Percentiles rank a stretch among this genome's conserved stretches.
These are phyloP conservation scores for Phytophthora foliorum DNA, from an alignment of 352 stramenopile genomes.

Conservation along the genomic window DNA sequence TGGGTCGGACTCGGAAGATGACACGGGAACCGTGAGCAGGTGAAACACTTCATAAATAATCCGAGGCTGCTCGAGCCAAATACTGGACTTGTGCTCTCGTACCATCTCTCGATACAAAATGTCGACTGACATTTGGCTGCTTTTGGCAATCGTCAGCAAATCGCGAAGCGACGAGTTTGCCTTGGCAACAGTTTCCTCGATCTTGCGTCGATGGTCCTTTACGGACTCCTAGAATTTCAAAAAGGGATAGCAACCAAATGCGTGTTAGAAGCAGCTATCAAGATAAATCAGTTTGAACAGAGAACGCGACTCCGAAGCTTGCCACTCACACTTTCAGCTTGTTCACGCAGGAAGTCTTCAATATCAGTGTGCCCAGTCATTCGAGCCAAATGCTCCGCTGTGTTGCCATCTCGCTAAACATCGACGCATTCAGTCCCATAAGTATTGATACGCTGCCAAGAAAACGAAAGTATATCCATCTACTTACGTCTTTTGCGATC, in stretches of 20 bases:
- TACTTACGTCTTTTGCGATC: conserved; percentile 79
- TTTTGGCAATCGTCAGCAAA: conserved; percentile 73
- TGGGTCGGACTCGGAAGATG: conserved; percentile 42
- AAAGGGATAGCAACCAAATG: neutral
- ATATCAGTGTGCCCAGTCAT: conserved; percentile 72
- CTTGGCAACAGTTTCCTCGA: conserved; percentile 80
- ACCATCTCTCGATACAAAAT: conserved; percentile 83
- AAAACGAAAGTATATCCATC: neutral
- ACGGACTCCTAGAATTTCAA: conserved; percentile 72
- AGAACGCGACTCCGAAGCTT: neutral
- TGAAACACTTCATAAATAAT: conserved; percentile 89
- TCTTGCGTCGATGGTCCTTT: conserved; percentile 85
- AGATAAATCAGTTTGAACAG: neutral
- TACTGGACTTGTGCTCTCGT: conserved; percentile 72
- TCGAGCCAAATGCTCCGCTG: conserved; percentile 70
- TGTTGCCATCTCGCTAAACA: conserved; percentile 77
- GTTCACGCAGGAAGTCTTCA: conserved; percentile 83
- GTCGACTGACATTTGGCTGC: conserved; percentile 76
- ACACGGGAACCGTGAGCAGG: conserved; percentile 60
- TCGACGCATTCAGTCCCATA: neutral
- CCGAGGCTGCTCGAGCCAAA: conserved; percentile 78
- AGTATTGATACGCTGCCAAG: neutral
- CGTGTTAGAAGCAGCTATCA: neutral
- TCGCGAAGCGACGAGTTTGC: conserved; percentile 68
- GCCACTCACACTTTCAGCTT: conserved; percentile 80